phyloP scores from a whole-genome alignment of 306 rosid genomes.

The Cucurbita pepo region DNA sequence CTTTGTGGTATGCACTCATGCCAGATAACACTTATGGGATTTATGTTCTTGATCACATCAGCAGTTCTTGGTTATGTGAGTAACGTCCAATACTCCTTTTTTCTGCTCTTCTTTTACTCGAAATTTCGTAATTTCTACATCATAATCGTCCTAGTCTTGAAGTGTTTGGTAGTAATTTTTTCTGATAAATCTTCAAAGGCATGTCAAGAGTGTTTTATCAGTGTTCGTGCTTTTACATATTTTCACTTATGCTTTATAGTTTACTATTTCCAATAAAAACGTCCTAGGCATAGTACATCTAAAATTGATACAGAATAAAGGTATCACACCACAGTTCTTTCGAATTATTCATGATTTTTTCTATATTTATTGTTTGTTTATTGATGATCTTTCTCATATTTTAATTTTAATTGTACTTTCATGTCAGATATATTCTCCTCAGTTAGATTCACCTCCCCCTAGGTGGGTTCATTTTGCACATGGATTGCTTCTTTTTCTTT shows the following conservation, averaged over 20 bases:
- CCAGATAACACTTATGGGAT: slow-evolving; percentile 86
- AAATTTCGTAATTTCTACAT: too few relatives aligned
- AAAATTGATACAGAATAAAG: neutral
- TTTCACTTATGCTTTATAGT: neutral
- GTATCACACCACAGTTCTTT: neutral
- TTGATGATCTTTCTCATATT: neutral
- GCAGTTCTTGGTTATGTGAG: slow-evolving; percentile 88
- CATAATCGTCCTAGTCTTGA: neutral
- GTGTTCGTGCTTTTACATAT: neutral
- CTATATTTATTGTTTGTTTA: neutral
- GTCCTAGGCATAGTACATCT: neutral
- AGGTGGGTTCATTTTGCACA: slow-evolving; percentile 93
- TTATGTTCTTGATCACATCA: slow-evolving; percentile 61
- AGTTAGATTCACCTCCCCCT: slow-evolving; percentile 79
- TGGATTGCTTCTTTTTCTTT: slow-evolving; percentile 82
- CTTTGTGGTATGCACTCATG: slow-evolving; percentile 11
- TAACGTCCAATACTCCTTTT: neutral
- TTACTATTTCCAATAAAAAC: neutral
- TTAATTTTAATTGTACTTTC: slow-evolving; percentile 3
- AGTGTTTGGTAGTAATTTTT: neutral
- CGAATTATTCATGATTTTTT: neutral
- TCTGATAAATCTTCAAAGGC: neutral
- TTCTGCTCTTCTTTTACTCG: neutral
- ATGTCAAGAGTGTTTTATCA: neutral
- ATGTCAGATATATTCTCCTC: slow-evolving; percentile 74